These are phyloP conservation scores for Cladosporium sp. DNA, from an alignment of 2,329 filamentous ascomycete genomes.

Conservation along the genomic window DNA sequence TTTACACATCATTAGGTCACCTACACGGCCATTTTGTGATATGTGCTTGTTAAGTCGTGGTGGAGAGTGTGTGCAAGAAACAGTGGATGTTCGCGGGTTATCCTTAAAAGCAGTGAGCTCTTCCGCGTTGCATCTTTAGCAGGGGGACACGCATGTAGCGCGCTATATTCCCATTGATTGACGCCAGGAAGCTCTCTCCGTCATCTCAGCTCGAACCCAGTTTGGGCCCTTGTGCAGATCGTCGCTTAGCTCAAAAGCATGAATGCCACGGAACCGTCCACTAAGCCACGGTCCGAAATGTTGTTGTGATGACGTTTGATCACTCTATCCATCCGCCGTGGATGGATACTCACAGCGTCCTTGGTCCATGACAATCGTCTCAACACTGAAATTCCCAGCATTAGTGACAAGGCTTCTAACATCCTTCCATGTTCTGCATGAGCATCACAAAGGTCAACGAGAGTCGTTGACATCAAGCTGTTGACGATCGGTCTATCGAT, in stretches of 20 bases:
- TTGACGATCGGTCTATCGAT: background rate
- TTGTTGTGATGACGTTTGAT: background rate
- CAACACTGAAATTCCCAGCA: no score
- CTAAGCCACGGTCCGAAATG: background rate
- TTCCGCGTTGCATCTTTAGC: no score
- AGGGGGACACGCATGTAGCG: no score
- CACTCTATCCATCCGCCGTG: no score
- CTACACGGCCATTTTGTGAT: conserved; percentile 5
- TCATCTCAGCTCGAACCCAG: background rate
- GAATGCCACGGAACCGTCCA: background rate
- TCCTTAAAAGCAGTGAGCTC: no score
- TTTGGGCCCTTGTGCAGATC: background rate
- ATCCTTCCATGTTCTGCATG: no score
- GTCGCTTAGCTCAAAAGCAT: background rate
- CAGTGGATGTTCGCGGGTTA: no score
- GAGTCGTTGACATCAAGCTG: background rate
- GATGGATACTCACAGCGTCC: no score
- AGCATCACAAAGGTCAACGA: background rate
- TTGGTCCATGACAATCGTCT: no score
- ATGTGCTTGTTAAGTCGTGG: background rate
- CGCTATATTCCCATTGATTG: background rate
- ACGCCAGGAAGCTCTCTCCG: background rate
- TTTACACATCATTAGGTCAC: background rate
- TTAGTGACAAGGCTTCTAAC: no score
- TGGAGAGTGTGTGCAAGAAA: background rate